Evolutionary conservation across 2,329 filamentous ascomycete genomes (phyloP).

Genomic region (Pseudogymnoascus sp.): DNA sequence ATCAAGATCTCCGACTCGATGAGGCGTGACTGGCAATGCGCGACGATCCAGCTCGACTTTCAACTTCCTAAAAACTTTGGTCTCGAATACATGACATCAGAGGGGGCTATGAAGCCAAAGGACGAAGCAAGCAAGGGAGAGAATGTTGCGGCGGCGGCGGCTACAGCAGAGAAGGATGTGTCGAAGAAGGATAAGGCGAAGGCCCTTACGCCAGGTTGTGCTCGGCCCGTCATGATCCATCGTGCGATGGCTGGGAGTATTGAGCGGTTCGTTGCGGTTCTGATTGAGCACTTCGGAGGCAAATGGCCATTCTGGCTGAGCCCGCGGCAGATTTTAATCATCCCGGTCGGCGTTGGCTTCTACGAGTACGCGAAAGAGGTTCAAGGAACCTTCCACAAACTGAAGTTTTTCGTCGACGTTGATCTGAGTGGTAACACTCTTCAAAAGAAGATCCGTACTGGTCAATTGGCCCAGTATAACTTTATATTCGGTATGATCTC

Average conservation of each 20-base stretch:
- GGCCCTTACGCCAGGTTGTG: conserved; percentile 58
- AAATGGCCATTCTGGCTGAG: conserved; percentile 89
- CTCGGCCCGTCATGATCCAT: conserved; percentile 80
- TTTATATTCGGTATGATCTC: conserved; percentile 61
- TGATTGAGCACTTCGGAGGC: conserved; percentile 77
- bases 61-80: conserved; percentile 80
- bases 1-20: conserved; percentile 88
- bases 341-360: conserved; percentile 66
- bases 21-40: conserved; percentile 77
- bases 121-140: conserved; percentile 21
- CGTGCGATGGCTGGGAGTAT: conserved; percentile 71
- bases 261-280: conserved; percentile 63
- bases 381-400: conserved; percentile 57
- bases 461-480: conserved; percentile 75
- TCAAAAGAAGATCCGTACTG: conserved; percentile 82
- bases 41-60: conserved; percentile 92
- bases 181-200: conserved; percentile 37
- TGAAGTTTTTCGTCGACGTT: conserved; percentile 63
- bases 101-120: conserved; percentile 43
- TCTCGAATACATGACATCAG: conserved; percentile 74
- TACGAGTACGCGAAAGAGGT: conserved; percentile 71
- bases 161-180: conserved; percentile 23
- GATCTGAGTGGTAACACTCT: conserved; percentile 72
- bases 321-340: conserved; percentile 72
- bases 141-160: not conserved